Base-by-base conservation (phyloP, 148 eudicot species). In the Rhododendron griersonianum region DNA sequence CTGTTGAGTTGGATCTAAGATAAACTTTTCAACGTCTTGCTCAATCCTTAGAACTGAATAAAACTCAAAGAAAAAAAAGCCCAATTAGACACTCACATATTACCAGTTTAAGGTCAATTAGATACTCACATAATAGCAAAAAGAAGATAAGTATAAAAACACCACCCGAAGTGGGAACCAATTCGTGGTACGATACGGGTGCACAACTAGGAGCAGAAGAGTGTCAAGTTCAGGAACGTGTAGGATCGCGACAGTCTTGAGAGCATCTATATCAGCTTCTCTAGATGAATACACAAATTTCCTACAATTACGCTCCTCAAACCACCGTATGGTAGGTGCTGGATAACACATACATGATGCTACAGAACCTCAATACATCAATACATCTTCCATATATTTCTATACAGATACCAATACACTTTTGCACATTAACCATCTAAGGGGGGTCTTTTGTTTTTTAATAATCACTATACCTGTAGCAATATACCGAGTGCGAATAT, bases 11-110 rank as follows among this genome's bases (percentile, higher is more conserved):
- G 95, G 96, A 90, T 97, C 98, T 59, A 88, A 93, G 13, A 94
- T 94, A 81, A 98, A 98, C 89, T 92, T 93, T 85, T 92, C 95
- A 81, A 98, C 91, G 84, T 98, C 99, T 90, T 94, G 98, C 89
- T 98, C 99, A 94, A 98, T 90, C 63, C 95, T 87, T 51, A 93
- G 85, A 77, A 93, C 95, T 93, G 93, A 81, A 85, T 18, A 55
- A 51, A 19, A 82, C 45, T 39, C 35, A 9, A 47, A 47, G 45
- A 33, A 47, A 53, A 65, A 21, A 73, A 35, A 25, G 30, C 41
- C 63, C 28, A 78, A 50, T 76, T 28, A 19, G 41, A 85, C 78
- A 59, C 83, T 78, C 71, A 39, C 77, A 53, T 7, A 14, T 35
- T 47, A 75, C 14, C 23, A 33, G 11, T 8, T 33, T 2, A 19